Evolutionary conservation across 2,329 filamentous ascomycete species (phyloP), one percentile per base, ranked within the genome.

Genomic region (Calonectria hongkongensis): DNA sequence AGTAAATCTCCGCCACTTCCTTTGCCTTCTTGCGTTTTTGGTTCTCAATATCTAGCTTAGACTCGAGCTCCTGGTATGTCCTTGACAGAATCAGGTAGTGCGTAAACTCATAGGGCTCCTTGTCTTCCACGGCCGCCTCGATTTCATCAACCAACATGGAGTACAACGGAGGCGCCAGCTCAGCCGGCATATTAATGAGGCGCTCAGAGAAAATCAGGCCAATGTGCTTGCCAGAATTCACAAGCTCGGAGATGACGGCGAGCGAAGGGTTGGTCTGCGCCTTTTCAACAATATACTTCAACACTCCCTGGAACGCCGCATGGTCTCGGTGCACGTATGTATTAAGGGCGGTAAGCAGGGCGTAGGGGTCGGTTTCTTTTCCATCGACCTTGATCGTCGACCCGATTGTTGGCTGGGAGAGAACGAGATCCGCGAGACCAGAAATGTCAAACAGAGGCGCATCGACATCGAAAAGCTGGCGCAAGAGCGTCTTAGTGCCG

Each of bases 341-440:
- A 82, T 98, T 98, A 72, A 99, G 86, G 9, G 95, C 94, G 0
- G 96, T 98, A 74, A 98, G 88, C 84, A 99, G 94, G 13, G 96
- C 96, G 84, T 97, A 98, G 2, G 97, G 94, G 81, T 98, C 97
- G 56, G 92, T 94, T 80, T 96, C 95, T 81, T 97, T 95, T 79
- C 96, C 95, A 79, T 98, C 96, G n/a, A 97, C 94, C 86, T 99
- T 99, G 78, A 98, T 95, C 0, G 96, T 98, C 13, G 95, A 98
- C 68, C 97, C 97, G 56, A 99, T 92, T 25, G 94, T 91, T 12
- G 94, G 92, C 84, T 99, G 96, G 60, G 94, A 92, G 66, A 98
- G 88, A 79, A 99, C 94, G 74, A 98, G 86, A 83, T 98, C 95
- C 41, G 95, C 90, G 63, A 99, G 90, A 8, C 91, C 94, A 7